Base-by-base conservation (phyloP, 257 asterid genomes). In the Ballota nigra region DNA sequence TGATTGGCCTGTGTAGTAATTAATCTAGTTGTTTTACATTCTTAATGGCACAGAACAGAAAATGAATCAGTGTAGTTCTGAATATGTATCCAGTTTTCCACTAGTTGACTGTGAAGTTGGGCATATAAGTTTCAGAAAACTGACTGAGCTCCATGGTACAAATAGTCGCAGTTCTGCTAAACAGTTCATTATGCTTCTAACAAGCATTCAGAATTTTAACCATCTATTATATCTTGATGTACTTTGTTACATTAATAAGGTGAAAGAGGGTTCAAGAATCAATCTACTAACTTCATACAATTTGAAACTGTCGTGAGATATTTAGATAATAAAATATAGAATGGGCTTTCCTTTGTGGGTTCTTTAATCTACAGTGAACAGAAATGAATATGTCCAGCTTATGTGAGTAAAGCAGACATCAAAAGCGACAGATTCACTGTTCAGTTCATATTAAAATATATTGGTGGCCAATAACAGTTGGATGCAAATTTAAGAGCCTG, bases 101-200 rank as follows among this genome's bases (percentile, higher is more conserved):
- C 52, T 45, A 45, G 55, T 47, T 47, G 55, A 47, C 9, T 47
- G 10, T 47, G 55, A n/a, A n/a, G 20, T 47, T 47, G 22, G 22
- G 22, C 22, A 16, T n/a, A 6, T 47, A n/a, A 47, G 22, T 47
- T 51, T 49, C 71, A 49, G 58, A 60, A 62, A 36, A n/a, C 59
- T 47, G 31, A 22, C 36, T 24, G 59, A 60, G 74, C 66, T 47
- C 56, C 34, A 73, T 41, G 52, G n/a, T 73, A 41, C 56, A 22
- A 24, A 43, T 57, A 43, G 66, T 24, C 12, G 8, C 58, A 20
- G 43, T 20, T 15, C 51, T 33, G n/a, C 10, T 24, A 28, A 19
- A 49, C n/a, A 34, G 34, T 18, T 51, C 29, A 15, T 43, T 45
- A 24, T 34, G 19, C 58, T 40, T 71, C 61, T 71, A 26, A 20